A percentile compares a stretch with the other conserved stretches of the same genome.
Conservation (phyloP, 306 rosid genomes). For the Ziziphus jujuba region DNA sequence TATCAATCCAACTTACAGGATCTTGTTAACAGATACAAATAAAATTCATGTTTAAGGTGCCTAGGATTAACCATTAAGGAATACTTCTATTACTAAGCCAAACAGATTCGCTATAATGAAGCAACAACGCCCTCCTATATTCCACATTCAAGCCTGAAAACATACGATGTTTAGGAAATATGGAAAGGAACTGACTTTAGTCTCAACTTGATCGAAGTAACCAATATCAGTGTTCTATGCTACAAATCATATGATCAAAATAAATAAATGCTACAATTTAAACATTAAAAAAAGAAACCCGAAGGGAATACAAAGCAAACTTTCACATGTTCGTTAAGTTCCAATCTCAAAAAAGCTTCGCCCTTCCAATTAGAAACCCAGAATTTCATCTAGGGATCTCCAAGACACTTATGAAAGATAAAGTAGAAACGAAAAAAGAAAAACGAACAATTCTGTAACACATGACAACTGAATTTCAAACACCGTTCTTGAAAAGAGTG, state of each 20-base stretch:
- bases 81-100: background rate
- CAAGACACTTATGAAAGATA: background rate
- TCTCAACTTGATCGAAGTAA: slow-evolving; percentile 6
- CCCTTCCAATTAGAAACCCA: background rate
- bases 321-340: background rate
- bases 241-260: background rate
- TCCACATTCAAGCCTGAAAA: background rate
- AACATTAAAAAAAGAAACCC: background rate
- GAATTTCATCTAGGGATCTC: background rate
- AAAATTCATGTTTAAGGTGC: slow-evolving; percentile 2
- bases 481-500: background rate
- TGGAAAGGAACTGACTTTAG: background rate
- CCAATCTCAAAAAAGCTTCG: slow-evolving; percentile 1
- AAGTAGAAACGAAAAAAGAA: background rate
- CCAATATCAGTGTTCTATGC: background rate
- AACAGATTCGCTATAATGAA: background rate
- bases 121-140: background rate
- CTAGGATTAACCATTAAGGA: background rate
- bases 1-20: background rate
- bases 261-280: slow-evolving; percentile 2
- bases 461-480: background rate
- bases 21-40: background rate
- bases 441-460: background rate
- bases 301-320: too few relatives aligned
- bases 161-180: background rate